Base-by-base conservation (phyloP, 305 asterid species). In the Andrographis paniculata region DNA sequence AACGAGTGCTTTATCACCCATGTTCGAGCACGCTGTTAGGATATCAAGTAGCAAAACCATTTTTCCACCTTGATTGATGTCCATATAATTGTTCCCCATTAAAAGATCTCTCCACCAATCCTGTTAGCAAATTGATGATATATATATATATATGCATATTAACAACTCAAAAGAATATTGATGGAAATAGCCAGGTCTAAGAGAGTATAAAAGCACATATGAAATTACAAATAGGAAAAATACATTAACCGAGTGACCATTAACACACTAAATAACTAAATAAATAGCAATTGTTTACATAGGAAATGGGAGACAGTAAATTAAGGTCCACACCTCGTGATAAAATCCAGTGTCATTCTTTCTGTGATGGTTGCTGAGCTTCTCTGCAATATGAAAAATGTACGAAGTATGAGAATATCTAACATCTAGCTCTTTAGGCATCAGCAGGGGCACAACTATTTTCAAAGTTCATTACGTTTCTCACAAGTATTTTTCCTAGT, bases 21-120 rank as follows among this genome's bases (percentile, higher is more conserved):
- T 61, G 38, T 52, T 63, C 40, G 94, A 73, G 72, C 95, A 84
- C 96, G 77, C 79, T 24, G 75, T 77, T 62, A 87, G 85, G 50
- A 87, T 76, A 72, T 92, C 97, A 16, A 87, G 74, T 18, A 92
- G 79, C 78, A 92, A 76, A 60, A 92, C 95, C 96, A 92, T 92
- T 69, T 92, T 92, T 17, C 99, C 97, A 65, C 99, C 79, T 49
- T 77, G 76, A 50, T 81, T 82, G 1, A 77, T 76, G 45, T 83
- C 94, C 69, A 71, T 82, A 45, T 74, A 84, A 50, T 59, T 77
- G 42, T 77, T 69, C 53, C 71, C 91, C 52, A 55, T 72, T 36
- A 87, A 78, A 68, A 83, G 89, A 62, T 78, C 93, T 56, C 87
- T 72, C 97, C 99, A 92, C 97, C 97, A 87, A 62, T 87, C 84